Percentiles rank a stretch among this genome's conserved stretches.
These are phyloP conservation scores for Rhizopogon roseolus DNA, from an alignment of 768 basidiomycete species.

Conservation along the genomic window DNA sequence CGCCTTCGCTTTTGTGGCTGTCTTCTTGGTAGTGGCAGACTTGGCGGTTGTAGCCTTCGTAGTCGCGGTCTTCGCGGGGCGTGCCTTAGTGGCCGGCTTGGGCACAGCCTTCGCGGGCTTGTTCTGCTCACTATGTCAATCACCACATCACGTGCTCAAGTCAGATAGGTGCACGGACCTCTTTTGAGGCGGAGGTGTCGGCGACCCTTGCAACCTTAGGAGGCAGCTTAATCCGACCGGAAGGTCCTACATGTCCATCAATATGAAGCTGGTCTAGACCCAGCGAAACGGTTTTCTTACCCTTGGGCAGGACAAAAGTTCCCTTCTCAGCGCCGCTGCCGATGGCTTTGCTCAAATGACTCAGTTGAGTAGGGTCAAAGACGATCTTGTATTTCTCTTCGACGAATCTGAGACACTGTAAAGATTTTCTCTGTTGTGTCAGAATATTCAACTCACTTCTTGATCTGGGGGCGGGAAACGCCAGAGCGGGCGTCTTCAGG, in stretches of 20 bases:
- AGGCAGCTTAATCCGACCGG: constrained; percentile 63
- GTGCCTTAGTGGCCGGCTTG: constrained; percentile 18
- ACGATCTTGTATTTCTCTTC: constrained; percentile 79
- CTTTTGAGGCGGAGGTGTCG: constrained; percentile 52
- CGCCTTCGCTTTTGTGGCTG: constrained; percentile 32
- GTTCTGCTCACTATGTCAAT: constrained; percentile 17
- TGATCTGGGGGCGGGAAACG: constrained; percentile 88
- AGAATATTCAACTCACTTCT: constrained; percentile 59
- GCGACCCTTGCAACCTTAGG: constrained; percentile 48
- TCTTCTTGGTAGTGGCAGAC: constrained; percentile 18
- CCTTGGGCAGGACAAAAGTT: constrained; percentile 85
- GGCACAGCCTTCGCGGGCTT: constrained; percentile 28
- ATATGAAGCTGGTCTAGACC: neutral
- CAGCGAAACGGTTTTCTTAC: constrained; percentile 30
- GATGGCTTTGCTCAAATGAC: constrained; percentile 79
- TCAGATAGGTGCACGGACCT: constrained; percentile 36
- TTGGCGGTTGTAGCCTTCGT: constrained; percentile 20
- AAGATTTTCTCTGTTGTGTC: constrained; percentile 12
- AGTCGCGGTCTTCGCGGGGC: constrained; percentile 21
- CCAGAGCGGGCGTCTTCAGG: constrained; percentile 76
- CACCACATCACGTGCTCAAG: constrained; percentile 15
- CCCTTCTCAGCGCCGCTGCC: constrained; percentile 77
- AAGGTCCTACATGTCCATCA: constrained; percentile 27
- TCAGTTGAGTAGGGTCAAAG: constrained; percentile 73
- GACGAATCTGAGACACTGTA: constrained; percentile 54